Evolutionary conservation across 2,329 filamentous ascomycete species (phyloP).

Genomic region (Neonectria ditissima): DNA sequence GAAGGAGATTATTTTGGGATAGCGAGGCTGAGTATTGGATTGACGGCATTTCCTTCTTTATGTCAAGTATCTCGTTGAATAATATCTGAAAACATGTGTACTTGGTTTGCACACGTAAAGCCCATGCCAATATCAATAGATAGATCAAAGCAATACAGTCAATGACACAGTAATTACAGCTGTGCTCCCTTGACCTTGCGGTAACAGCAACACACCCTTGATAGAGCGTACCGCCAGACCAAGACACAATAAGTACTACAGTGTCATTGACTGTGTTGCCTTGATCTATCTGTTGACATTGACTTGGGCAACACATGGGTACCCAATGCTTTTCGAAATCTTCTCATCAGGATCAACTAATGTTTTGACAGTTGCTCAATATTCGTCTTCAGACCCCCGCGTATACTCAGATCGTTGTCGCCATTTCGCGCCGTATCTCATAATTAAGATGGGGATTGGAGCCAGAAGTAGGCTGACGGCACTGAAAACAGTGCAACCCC

Average conservation of each 20-base stretch:
- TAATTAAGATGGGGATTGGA: conserved; percentile 63
- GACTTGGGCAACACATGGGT: no score
- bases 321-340: background rate
- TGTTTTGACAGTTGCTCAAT: background rate
- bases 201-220: no score
- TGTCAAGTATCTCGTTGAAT: background rate
- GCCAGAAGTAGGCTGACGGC: conserved; percentile 56
- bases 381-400: background rate
- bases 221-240: no score
- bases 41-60: background rate
- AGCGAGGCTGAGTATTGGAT: background rate
- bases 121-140: no score
- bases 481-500: conserved; percentile 61
- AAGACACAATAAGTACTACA: no score
- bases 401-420: conserved; percentile 54
- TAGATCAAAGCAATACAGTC: no score
- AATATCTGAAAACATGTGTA: background rate
- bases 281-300: no score
- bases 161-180: no score
- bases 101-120: no score
- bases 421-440: conserved; percentile 64
- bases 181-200: no score
- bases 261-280: no score
- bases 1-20: background rate
- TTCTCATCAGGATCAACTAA: background rate